phyloP scores from a whole-genome alignment of 495 filamentous ascomycete genomes.

The Chaetomidium leptoderma region DNA sequence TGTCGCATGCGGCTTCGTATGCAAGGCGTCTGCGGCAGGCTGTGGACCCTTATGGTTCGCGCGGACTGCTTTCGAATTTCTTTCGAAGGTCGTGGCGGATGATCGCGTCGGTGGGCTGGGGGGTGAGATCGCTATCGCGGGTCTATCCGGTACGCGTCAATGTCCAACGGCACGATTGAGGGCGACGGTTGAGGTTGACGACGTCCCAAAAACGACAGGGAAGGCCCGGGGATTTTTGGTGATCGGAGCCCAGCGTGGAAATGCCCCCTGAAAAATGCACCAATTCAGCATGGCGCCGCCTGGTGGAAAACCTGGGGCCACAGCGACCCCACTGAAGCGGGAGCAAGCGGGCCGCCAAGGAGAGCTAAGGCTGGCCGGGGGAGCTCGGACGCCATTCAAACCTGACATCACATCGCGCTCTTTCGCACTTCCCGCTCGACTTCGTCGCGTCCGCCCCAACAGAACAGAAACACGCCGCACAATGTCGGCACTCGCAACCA shows the following conservation, averaged over 20 bases:
- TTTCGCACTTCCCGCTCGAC: background rate
- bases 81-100: too few species aligned
- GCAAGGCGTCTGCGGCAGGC: background rate
- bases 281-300: constrained; percentile 4
- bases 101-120: background rate
- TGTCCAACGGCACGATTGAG: background rate
- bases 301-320: background rate
- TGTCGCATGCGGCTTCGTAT: background rate
- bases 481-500: constrained; percentile 25
- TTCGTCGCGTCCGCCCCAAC: background rate
- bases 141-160: background rate
- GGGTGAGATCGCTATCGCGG: background rate
- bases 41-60: background rate
- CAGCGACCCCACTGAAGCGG: constrained; percentile 14
- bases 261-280: constrained; percentile 14
- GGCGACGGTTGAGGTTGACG: constrained; percentile 4
- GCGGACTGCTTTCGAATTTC: background rate
- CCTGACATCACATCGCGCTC: constrained; percentile 17
- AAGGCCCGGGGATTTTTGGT: constrained; percentile 4
- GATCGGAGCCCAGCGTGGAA: constrained; percentile 6
- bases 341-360: constrained; percentile 20
- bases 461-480: background rate
- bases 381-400: constrained; percentile 19
- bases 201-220: background rate
- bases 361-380: background rate